A percentile compares a stretch with the other conserved stretches of the same genome.
Conservation (phyloP, 352 stramenopile species). For the Globisporangium cylindrosporum region DNA sequence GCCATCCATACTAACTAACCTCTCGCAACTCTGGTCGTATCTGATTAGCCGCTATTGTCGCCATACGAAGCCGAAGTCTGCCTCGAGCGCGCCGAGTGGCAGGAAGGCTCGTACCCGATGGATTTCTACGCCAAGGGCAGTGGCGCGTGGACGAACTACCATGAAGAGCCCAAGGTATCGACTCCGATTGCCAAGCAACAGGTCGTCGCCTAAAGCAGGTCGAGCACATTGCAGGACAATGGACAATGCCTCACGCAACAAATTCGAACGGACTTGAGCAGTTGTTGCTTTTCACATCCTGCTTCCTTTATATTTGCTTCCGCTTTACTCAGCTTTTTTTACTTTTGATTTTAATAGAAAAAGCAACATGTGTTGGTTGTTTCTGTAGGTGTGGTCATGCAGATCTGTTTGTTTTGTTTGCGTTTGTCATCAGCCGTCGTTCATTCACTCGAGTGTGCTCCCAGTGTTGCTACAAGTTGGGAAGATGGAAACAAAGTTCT, state of each 20-base stretch:
- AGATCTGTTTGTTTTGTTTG: slow-evolving; percentile 2
- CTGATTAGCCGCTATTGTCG: slow-evolving; percentile 89
- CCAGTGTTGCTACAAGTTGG: slow-evolving; percentile 11
- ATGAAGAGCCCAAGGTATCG: slow-evolving; percentile 47
- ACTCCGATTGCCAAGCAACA: not conserved
- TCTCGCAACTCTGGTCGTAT: not conserved
- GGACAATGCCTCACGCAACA: not conserved
- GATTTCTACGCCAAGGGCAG: slow-evolving; percentile 98
- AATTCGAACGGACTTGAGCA: not conserved
- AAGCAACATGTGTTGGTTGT: not conserved
- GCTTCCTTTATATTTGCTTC: not conserved
- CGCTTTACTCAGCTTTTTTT: too few relatives aligned
- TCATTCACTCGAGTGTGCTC: slow-evolving; percentile 4
- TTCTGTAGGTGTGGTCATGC: not conserved
- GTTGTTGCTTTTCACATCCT: not conserved
- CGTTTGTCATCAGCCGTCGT: not conserved
- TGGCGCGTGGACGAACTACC: slow-evolving; percentile 97
- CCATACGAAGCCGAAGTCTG: slow-evolving; percentile 97
- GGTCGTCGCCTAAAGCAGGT: slow-evolving; percentile 2
- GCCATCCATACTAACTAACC: not conserved
- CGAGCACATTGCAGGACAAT: not conserved
- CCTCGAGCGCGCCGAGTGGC: slow-evolving; percentile 87
- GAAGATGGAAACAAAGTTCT: not conserved
- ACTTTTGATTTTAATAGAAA: slow-evolving; percentile 7
- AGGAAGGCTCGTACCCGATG: slow-evolving; percentile 95